Conservation (phyloP, 1,284 basidiomycete genomes). For the Puccinia triticina region DNA sequence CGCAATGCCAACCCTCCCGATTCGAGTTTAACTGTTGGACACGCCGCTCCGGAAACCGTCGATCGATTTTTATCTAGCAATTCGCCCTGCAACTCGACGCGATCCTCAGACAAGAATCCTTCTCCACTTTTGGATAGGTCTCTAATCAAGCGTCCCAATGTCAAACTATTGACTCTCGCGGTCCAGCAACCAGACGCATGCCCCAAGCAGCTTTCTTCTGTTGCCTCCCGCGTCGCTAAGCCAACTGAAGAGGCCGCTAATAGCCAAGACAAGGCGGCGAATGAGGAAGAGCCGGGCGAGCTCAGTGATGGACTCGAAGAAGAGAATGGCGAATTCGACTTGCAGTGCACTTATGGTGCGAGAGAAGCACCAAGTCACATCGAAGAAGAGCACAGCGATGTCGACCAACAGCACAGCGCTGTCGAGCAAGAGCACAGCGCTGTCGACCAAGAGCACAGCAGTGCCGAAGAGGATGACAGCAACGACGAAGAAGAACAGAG, state of each 20-base stretch:
- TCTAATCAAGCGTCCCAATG: not conserved
- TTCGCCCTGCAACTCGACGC: not conserved
- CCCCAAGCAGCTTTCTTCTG: not conserved
- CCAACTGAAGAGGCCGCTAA: not conserved
- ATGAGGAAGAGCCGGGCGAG: not conserved
- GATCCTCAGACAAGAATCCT: not conserved
- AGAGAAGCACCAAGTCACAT: slow-evolving; percentile 6
- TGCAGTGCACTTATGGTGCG: not conserved
- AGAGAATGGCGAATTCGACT: not conserved
- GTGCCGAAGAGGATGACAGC: not conserved
- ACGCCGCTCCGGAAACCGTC: not conserved
- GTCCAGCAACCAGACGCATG: not conserved
- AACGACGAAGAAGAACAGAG: slow-evolving; percentile 14
- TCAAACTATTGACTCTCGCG: not conserved
- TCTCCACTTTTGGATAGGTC: not conserved
- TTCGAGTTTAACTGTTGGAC: not conserved
- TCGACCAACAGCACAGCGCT: not conserved
- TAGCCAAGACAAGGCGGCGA: not conserved
- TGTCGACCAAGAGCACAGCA: not conserved
- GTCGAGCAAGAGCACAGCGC: not conserved
- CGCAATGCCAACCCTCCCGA: not conserved
- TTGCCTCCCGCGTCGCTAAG: not conserved
- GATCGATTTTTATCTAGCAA: not conserved
- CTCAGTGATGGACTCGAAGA: not conserved
- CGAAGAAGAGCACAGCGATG: slow-evolving; percentile 17